phyloP scores from a whole-genome alignment of 768 basidiomycete species.

The Rhodotorula paludigena region DNA sequence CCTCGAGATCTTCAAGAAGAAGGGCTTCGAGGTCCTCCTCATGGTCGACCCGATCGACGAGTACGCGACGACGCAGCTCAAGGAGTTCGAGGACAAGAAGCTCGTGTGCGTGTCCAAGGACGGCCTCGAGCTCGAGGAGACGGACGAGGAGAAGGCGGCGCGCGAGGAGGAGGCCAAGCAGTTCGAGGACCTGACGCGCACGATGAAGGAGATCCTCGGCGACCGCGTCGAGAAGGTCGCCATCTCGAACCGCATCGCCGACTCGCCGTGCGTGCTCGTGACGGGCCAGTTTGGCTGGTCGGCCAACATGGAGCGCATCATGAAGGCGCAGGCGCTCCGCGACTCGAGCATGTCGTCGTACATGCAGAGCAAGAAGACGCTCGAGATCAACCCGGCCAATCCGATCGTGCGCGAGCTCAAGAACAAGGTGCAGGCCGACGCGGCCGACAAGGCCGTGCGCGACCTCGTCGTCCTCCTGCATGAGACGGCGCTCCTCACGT shows the following conservation, averaged over 20 bases:
- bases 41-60: constrained; percentile 98
- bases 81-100: constrained; percentile 98
- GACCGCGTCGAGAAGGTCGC: constrained; percentile 99
- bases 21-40: constrained; percentile 95
- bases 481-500: constrained; percentile 93
- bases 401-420: constrained; percentile 93
- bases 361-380: constrained; percentile 90
- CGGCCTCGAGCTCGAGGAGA: constrained; percentile 98
- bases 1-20: constrained; percentile 99
- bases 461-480: constrained; percentile 93
- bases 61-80: constrained; percentile 95
- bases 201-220: constrained; percentile 96
- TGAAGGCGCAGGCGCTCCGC: constrained; percentile 96
- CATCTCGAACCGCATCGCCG: constrained; percentile 95
- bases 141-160: constrained; percentile 87
- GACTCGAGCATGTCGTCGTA: constrained; percentile 97
- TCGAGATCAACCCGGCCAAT: constrained; percentile 89
- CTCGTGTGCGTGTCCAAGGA: constrained; percentile 97
- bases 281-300: constrained; percentile 99
- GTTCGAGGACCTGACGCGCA: constrained; percentile 81
- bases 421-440: constrained; percentile 91
- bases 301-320: constrained; percentile 96
- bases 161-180: constrained; percentile 80
- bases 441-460: constrained; percentile 61
- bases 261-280: constrained; percentile 58